Evolutionary conservation across 345 rosid species (phyloP), one percentile per base, ranked within the genome.

Genomic region (Atalantia buxifolia): DNA sequence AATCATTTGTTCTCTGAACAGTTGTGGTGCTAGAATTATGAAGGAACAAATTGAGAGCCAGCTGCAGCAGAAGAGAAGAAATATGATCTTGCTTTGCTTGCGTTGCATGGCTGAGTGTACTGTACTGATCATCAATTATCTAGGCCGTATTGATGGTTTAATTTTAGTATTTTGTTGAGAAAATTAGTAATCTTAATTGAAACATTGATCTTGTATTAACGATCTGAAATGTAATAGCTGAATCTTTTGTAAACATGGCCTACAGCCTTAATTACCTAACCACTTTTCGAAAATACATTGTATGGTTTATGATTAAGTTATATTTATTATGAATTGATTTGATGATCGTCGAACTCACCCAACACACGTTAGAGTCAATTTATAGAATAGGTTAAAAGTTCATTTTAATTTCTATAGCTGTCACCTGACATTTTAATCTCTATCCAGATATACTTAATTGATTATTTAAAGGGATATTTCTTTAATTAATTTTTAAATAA

Each of bases 1-100:
- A 14, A 6, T 18, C 35, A 9, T 71, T 1, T 66, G 69, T 27
- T 74, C 71, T 36, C 45, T 75, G 21, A 42, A 78, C 88, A 94
- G 98, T 91, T 85, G 98, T 94, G 89, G 98, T 92, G 85, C 84
- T 92, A 35, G 97, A 94, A 90, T 88, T 94, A 42, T 91, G 92
- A 92, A 79, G 71, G n/a, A 59, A 2, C 8, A 57, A 66, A 4
- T 35, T 12, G 53, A 62, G 79, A 68, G 63, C 55, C 48, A 5
- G 27, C 68, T 22, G 22, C 24, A 35, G 69, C 9, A 16, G 68
- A 30, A 64, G 62, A 30, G 30, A 28, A 28, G 66, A 62, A 27
- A 1, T 5, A 2, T 2, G 66, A 62, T 62, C 35, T 62, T 62
- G 19, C 6, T n/a, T 33, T 31, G 69, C 42, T 28, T 30, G 38